Conservation (phyloP, 352 stramenopile genomes). For the Phytophthora macrochlamydospora region DNA sequence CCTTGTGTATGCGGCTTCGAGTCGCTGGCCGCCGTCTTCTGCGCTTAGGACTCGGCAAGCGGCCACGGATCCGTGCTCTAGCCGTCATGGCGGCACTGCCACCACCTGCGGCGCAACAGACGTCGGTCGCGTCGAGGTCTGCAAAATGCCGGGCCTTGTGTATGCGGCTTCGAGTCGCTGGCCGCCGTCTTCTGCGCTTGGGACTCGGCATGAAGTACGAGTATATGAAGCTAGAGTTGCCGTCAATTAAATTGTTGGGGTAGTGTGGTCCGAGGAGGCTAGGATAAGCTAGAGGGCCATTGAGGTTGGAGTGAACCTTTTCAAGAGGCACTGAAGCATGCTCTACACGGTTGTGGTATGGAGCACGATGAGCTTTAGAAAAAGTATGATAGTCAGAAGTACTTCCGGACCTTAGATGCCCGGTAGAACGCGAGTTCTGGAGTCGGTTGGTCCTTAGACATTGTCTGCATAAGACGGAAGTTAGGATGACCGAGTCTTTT, state of each 20-base stretch:
- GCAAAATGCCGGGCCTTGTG: no score
- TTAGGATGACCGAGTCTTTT: not conserved
- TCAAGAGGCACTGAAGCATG: not conserved
- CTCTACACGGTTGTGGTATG: not conserved
- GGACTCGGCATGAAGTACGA: not conserved
- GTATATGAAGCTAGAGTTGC: slow-evolving; percentile 4
- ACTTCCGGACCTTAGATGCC: no score
- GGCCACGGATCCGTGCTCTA: no score
- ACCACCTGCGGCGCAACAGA: no score
- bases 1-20: no score
- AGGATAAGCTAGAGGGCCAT: not conserved
- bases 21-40: no score
- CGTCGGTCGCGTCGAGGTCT: no score
- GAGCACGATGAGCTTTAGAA: not conserved
- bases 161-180: no score
- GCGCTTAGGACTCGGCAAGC: no score
- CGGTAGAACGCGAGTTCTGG: not conserved
- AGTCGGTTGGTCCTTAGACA: not conserved
- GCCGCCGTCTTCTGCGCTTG: no score
- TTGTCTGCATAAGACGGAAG: not conserved
- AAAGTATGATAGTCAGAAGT: no score
- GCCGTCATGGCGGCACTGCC: no score
- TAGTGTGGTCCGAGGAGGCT: not conserved
- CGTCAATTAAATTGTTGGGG: not conserved
- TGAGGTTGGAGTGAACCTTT: not conserved